Conservation (phyloP, 768 basidiomycete species). For the Mycena galericulata region DNA sequence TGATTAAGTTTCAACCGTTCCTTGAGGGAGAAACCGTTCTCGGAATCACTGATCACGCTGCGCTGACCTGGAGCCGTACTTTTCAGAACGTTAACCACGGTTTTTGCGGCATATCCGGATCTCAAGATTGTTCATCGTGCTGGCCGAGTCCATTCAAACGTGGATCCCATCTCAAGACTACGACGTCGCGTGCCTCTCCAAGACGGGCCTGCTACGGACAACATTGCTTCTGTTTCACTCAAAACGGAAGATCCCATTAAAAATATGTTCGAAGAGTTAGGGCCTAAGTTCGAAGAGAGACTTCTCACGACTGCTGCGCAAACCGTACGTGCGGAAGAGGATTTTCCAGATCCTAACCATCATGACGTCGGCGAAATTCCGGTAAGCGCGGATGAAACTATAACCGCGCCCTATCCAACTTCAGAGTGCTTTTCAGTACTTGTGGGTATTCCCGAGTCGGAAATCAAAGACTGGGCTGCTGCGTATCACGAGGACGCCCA, state of each 20-base stretch:
- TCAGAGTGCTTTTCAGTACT: neutral
- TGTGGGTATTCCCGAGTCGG: neutral
- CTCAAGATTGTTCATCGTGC: slow-evolving; percentile 47
- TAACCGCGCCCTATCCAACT: neutral
- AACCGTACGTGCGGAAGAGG: slow-evolving; percentile 18
- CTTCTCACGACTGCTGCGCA: slow-evolving; percentile 34
- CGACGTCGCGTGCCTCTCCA: slow-evolving; percentile 29
- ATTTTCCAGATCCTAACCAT: neutral
- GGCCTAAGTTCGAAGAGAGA: slow-evolving; percentile 40
- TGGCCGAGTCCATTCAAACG: slow-evolving; percentile 49
- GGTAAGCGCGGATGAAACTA: neutral
- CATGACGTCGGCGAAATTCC: neutral
- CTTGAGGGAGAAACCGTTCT: slow-evolving; percentile 48
- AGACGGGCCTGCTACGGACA: slow-evolving; percentile 30
- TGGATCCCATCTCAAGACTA: slow-evolving; percentile 38
- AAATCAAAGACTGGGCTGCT: slow-evolving; percentile 6
- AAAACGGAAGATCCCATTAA: slow-evolving; percentile 37
- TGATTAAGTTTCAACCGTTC: slow-evolving; percentile 37
- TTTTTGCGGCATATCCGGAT: slow-evolving; percentile 45
- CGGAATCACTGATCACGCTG: slow-evolving; percentile 39
- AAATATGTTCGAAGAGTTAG: slow-evolving; percentile 41
- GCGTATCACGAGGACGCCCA: neutral
- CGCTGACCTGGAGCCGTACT: slow-evolving; percentile 38
- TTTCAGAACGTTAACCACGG: slow-evolving; percentile 40
- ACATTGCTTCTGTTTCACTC: neutral